Evolutionary conservation across 352 stramenopile genomes (phyloP).

Genomic region (Phytophthora agathidicida): DNA sequence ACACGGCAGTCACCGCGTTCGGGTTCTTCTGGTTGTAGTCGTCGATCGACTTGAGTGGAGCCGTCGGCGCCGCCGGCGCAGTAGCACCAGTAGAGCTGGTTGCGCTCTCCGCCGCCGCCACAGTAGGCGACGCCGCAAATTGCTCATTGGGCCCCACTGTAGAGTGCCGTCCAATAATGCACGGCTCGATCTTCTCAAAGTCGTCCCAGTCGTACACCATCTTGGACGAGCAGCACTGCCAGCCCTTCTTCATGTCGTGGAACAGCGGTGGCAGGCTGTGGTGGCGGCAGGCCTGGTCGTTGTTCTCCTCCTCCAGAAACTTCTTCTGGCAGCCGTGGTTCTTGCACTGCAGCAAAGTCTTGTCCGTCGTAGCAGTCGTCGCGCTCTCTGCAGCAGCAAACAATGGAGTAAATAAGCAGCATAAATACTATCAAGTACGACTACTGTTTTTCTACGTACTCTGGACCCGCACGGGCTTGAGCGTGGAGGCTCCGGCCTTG

Average conservation of each 20-base stretch:
- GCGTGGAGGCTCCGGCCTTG: slow-evolving; percentile 58
- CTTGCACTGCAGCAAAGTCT: slow-evolving; percentile 80
- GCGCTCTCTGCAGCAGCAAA: slow-evolving; percentile 21
- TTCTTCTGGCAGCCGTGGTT: slow-evolving; percentile 89
- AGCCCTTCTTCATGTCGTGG: slow-evolving; percentile 92
- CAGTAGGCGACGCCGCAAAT: slow-evolving; percentile 84
- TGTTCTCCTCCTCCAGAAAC: slow-evolving; percentile 81
- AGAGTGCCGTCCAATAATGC: slow-evolving; percentile 74
- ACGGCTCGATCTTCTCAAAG: slow-evolving; percentile 91
- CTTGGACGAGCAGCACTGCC: slow-evolving; percentile 88
- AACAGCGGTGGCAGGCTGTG: slow-evolving; percentile 85
- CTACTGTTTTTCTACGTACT: slow-evolving; percentile 32
- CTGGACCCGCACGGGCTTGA: slow-evolving; percentile 50
- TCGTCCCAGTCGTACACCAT: slow-evolving; percentile 97
- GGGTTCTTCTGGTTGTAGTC: slow-evolving; percentile 93
- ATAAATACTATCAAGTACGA: slow-evolving; percentile 5
- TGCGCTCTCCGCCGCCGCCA: slow-evolving; percentile 64
- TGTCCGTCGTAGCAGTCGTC: slow-evolving; percentile 15
- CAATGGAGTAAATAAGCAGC: slow-evolving; percentile 1
- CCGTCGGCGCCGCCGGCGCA: slow-evolving; percentile 16
- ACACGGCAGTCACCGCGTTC: slow-evolving; percentile 86
- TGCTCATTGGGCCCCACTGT: slow-evolving; percentile 66
- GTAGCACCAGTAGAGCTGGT: slow-evolving; percentile 24
- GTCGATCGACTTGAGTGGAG: slow-evolving; percentile 91
- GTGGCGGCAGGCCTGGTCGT: slow-evolving; percentile 74